Percentiles rank a stretch among this genome's conserved stretches.
Evolutionary conservation across 2,329 filamentous ascomycete genomes (phyloP).

Genomic region (Monilinia vaccinii-corymbosi): DNA sequence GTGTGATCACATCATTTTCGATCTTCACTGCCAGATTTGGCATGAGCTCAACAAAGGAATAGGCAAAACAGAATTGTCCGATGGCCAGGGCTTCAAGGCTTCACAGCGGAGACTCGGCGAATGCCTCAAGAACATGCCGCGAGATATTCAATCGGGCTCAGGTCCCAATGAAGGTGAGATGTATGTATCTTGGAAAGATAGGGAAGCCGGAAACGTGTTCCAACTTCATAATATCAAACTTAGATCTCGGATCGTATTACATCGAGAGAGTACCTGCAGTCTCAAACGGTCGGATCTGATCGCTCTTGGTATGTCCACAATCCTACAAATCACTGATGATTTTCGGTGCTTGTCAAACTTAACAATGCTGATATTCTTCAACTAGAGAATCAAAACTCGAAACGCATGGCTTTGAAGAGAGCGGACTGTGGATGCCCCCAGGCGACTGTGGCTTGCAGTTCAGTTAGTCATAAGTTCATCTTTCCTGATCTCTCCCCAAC

Average conservation of each 20-base stretch:
- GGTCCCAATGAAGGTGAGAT: neutral
- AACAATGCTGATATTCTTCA: no score
- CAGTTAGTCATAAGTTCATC: neutral
- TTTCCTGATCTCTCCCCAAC: neutral
- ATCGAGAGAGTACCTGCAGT: neutral
- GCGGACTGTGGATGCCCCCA: neutral
- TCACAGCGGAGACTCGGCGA: neutral
- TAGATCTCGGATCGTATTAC: neutral
- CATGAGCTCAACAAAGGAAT: neutral
- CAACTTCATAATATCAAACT: neutral
- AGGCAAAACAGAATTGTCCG: neutral
- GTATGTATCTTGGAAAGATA: neutral
- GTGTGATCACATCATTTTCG: constrained; percentile 13
- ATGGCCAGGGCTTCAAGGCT: neutral
- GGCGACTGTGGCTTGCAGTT: neutral
- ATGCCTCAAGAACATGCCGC: neutral
- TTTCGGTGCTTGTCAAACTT: no score
- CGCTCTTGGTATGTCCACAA: neutral
- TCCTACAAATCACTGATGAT: neutral
- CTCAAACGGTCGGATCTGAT: neutral
- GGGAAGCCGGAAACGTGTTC: neutral
- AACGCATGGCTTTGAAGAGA: neutral
- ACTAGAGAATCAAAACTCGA: neutral
- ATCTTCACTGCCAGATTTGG: constrained; percentile 7
- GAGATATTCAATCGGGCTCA: neutral